These are phyloP conservation scores for Alternaria atra DNA, from an alignment of 2,329 filamentous ascomycete species.

Conservation along the genomic window DNA sequence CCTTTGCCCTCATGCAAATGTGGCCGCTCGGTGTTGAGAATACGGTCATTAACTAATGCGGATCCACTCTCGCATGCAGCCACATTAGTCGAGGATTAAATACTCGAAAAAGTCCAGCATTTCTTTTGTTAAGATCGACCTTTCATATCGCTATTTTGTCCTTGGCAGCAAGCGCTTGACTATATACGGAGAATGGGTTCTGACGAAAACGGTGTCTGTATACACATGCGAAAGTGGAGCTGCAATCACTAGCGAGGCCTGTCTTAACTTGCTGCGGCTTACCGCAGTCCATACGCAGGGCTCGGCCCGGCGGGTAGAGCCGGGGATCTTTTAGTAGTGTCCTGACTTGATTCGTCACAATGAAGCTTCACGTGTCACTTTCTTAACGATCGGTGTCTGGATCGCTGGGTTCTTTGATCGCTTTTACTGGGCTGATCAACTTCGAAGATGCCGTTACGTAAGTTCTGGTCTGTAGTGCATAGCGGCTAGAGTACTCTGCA, in stretches of 20 bases:
- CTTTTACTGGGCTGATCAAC: too few relatives aligned
- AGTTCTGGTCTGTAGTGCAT: too few relatives aligned
- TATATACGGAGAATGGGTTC: not conserved
- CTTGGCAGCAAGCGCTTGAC: not conserved
- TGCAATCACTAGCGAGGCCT: not conserved
- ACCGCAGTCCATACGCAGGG: not conserved
- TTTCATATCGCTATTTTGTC: too few relatives aligned
- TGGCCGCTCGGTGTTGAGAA: not conserved
- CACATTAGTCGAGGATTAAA: too few relatives aligned
- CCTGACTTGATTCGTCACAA: not conserved
- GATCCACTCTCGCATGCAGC: not conserved
- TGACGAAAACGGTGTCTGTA: not conserved
- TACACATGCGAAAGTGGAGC: not conserved
- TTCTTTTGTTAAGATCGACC: not conserved
- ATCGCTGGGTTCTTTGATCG: too few relatives aligned
- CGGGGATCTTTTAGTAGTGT: not conserved
- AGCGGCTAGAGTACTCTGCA: too few relatives aligned
- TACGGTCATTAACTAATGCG: not conserved
- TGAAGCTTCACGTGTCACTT: not conserved
- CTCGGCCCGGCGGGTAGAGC: not conserved
- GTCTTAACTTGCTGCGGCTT: not conserved
- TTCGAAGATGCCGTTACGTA: too few relatives aligned
- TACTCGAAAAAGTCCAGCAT: fast-evolving
- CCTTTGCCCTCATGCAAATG: too few relatives aligned
- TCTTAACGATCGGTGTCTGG: too few relatives aligned